phyloP scores from a whole-genome alignment of 768 basidiomycete species.

The Cyclocybe aegerita region DNA sequence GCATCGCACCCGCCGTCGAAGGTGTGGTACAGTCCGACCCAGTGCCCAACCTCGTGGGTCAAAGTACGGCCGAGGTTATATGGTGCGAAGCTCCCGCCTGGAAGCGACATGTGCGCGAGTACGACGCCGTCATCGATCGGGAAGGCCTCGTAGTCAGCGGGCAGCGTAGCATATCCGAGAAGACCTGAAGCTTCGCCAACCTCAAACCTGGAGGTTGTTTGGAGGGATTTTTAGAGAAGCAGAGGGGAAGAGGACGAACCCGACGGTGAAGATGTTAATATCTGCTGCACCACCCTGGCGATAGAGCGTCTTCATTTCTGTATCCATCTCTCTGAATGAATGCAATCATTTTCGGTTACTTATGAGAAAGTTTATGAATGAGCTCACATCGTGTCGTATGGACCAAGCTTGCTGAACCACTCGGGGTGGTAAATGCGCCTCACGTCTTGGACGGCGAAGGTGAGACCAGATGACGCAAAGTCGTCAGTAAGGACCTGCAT shows the following conservation, averaged over 20 bases:
- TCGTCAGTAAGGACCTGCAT: slow-evolving; percentile 39
- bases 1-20: slow-evolving; percentile 24
- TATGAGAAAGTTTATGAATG: not conserved
- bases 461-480: slow-evolving; percentile 32
- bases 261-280: slow-evolving; percentile 21
- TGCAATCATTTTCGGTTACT: not conserved
- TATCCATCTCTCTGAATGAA: slow-evolving; percentile 1
- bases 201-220: slow-evolving; percentile 15
- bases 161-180: slow-evolving; percentile 38
- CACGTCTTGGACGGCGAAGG: slow-evolving; percentile 30
- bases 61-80: slow-evolving; percentile 35
- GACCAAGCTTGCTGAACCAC: slow-evolving; percentile 32
- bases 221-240: not conserved
- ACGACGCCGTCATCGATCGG: slow-evolving; percentile 36
- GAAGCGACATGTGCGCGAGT: slow-evolving; percentile 27
- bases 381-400: slow-evolving; percentile 7
- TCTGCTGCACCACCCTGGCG: slow-evolving; percentile 9
- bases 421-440: slow-evolving; percentile 31
- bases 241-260: slow-evolving; percentile 6
- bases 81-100: slow-evolving; percentile 26
- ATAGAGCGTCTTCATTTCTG: slow-evolving; percentile 16
- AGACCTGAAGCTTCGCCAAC: slow-evolving; percentile 17
- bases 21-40: slow-evolving; percentile 40
- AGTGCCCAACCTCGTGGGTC: slow-evolving; percentile 39
- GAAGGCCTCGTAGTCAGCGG: slow-evolving; percentile 21